Conservation (phyloP, 2,329 filamentous ascomycete species). For the Diaporthe helianthi region DNA sequence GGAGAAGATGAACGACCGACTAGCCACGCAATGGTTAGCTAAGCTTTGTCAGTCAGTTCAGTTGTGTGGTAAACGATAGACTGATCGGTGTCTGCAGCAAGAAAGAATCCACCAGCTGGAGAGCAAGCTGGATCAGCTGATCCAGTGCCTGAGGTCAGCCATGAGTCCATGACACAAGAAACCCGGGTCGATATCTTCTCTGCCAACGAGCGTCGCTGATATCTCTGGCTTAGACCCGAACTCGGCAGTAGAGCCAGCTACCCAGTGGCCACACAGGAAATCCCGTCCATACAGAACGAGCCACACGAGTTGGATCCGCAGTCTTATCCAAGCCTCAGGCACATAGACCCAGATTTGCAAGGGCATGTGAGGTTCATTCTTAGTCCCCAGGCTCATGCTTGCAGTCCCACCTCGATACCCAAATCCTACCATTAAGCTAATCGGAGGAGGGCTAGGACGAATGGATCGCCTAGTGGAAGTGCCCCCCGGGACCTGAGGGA, state of each 20-base stretch:
- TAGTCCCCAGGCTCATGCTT: not conserved
- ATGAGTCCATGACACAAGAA: too few species aligned
- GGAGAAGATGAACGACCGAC: constrained; percentile 1
- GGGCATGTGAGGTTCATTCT: not conserved
- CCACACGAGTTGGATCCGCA: not conserved
- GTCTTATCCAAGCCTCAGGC: not conserved
- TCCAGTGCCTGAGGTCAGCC: not conserved
- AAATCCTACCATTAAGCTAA: not conserved
- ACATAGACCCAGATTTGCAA: not conserved
- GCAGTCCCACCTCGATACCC: too few species aligned
- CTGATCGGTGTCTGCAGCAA: not conserved
- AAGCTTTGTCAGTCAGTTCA: not conserved
- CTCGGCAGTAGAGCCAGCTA: not conserved
- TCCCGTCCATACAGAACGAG: not conserved
- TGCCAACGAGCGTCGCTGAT: not conserved
- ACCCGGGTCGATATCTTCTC: too few species aligned
- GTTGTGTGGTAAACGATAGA: too few species aligned
- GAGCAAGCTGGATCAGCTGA: not conserved
- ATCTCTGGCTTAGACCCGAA: not conserved
- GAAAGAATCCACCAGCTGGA: constrained; percentile 3
- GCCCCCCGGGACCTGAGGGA: not conserved
- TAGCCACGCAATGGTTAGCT: constrained; percentile 1
- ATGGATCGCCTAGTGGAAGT: not conserved
- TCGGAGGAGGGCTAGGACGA: not conserved
- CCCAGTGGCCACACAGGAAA: not conserved